Evolutionary conservation across 495 filamentous ascomycete genomes (phyloP).

Genomic region (Annulohypoxylon moriforme): DNA sequence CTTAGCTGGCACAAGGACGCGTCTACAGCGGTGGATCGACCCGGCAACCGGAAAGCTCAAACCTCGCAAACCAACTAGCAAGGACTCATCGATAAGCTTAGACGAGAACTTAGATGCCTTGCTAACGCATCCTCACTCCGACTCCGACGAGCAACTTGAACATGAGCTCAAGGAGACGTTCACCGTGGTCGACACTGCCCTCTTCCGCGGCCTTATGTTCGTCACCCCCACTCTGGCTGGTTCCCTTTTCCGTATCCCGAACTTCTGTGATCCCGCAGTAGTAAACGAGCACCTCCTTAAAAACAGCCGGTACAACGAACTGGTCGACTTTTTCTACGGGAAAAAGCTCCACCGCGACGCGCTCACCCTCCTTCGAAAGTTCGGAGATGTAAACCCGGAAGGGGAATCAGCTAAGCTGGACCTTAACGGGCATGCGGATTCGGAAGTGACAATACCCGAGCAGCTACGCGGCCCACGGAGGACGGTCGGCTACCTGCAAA

Average conservation of each 20-base stretch:
- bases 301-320: conserved; percentile 87
- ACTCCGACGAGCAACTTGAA: conserved; percentile 71
- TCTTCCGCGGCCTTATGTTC: conserved; percentile 95
- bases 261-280: conserved; percentile 96
- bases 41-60: conserved; percentile 78
- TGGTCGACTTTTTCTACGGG: conserved; percentile 96
- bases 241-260: conserved; percentile 93
- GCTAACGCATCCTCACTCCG: conserved; percentile 59
- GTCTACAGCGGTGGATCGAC: conserved; percentile 84
- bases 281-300: conserved; percentile 93
- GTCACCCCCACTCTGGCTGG: conserved; percentile 84
- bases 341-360: conserved; percentile 93
- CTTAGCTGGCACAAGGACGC: conserved; percentile 81
- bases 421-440: conserved; percentile 44
- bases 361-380: conserved; percentile 81
- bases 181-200: conserved; percentile 86
- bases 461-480: conserved; percentile 83
- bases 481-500: conserved; percentile 91
- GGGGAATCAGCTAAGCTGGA: conserved; percentile 42
- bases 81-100: conserved; percentile 50
- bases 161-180: conserved; percentile 78
- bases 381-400: conserved; percentile 78
- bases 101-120: conserved; percentile 64
- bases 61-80: conserved; percentile 63
- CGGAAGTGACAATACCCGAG: conserved; percentile 63